Percentiles rank a stretch among this genome's conserved stretches.
phyloP scores from a whole-genome alignment of 2,329 filamentous ascomycete species.

The Cladosporium sp. region DNA sequence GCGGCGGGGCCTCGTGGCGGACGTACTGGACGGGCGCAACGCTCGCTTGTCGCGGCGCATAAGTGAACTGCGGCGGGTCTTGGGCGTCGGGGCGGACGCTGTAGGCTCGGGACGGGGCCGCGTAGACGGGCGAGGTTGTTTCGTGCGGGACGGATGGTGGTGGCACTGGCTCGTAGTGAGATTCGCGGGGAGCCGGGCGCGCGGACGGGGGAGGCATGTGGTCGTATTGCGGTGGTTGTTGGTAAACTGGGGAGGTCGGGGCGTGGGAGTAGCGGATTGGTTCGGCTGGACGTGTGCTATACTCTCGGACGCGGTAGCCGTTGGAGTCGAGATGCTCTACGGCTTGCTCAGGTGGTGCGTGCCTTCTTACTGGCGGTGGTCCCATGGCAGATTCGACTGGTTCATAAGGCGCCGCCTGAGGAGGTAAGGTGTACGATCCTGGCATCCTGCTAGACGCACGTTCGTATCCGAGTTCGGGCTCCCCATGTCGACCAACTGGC shows the following conservation, averaged over 20 bases:
- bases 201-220: slow-evolving; percentile 9
- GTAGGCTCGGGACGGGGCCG: slow-evolving; percentile 20
- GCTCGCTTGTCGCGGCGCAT: slow-evolving; percentile 29
- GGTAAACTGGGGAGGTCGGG: slow-evolving; percentile 19
- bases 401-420: slow-evolving; percentile 28
- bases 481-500: slow-evolving; percentile 18
- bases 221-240: slow-evolving; percentile 11
- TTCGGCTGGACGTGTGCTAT: slow-evolving; percentile 13
- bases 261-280: slow-evolving; percentile 19
- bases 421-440: slow-evolving; percentile 16
- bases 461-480: slow-evolving; percentile 52
- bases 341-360: slow-evolving; percentile 14
- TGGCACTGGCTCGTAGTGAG: slow-evolving; percentile 31
- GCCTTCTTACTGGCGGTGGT: slow-evolving; percentile 19
- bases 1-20: slow-evolving; percentile 17
- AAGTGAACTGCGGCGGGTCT: slow-evolving; percentile 20
- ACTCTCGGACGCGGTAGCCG: slow-evolving; percentile 21
- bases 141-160: slow-evolving; percentile 45
- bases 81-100: slow-evolving; percentile 47
- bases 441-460: slow-evolving; percentile 48
- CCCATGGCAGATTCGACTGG: slow-evolving; percentile 29
- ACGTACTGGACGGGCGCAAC: slow-evolving; percentile 37
- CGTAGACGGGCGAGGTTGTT: slow-evolving; percentile 22
- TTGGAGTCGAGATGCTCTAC: slow-evolving; percentile 25
- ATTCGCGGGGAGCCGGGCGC: slow-evolving; percentile 12